Percentiles rank a stretch among this genome's conserved stretches.
These are phyloP conservation scores for Aspergillaceae sp. DNA, from an alignment of 2,329 filamentous ascomycete species.

Conservation along the genomic window DNA sequence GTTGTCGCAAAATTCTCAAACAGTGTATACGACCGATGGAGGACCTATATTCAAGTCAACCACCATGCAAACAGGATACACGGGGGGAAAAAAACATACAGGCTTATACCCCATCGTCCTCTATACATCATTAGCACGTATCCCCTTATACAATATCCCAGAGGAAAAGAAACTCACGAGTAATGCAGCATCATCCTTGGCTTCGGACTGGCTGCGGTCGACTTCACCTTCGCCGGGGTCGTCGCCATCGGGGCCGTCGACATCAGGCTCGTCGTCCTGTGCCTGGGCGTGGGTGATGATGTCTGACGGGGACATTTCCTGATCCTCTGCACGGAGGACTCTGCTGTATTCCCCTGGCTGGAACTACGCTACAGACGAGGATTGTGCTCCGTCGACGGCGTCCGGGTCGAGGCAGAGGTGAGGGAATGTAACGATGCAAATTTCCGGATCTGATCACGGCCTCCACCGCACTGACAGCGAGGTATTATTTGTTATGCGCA, in stretches of 20 bases:
- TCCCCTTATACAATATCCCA: background rate
- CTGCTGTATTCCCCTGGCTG: too few species aligned
- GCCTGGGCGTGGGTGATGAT: background rate
- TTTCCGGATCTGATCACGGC: too few species aligned
- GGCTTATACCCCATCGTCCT: slow-evolving; percentile 49
- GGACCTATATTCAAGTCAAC: slow-evolving; percentile 35
- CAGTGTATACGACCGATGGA: slow-evolving; percentile 49
- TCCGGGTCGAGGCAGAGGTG: too few species aligned
- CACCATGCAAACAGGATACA: slow-evolving; percentile 2
- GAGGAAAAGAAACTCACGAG: slow-evolving; percentile 20
- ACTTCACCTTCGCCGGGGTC: slow-evolving; percentile 10
- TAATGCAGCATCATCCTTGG: slow-evolving; percentile 29
- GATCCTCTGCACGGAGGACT: too few species aligned
- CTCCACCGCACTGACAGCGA: too few species aligned
- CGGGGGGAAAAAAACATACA: slow-evolving; percentile 26
- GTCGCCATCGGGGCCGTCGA: too few species aligned
- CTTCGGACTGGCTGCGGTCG: slow-evolving; percentile 16
- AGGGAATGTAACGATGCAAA: too few species aligned
- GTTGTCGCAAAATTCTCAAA: slow-evolving; percentile 54
- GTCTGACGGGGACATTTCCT: background rate
- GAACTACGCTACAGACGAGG: too few species aligned
- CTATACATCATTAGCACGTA: slow-evolving; percentile 22
- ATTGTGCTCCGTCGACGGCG: too few species aligned
- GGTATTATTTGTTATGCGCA: too few species aligned
- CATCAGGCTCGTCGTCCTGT: background rate